Conservation (phyloP, 371 early-diverging fungal species). For the Umbelopsis sp. region DNA sequence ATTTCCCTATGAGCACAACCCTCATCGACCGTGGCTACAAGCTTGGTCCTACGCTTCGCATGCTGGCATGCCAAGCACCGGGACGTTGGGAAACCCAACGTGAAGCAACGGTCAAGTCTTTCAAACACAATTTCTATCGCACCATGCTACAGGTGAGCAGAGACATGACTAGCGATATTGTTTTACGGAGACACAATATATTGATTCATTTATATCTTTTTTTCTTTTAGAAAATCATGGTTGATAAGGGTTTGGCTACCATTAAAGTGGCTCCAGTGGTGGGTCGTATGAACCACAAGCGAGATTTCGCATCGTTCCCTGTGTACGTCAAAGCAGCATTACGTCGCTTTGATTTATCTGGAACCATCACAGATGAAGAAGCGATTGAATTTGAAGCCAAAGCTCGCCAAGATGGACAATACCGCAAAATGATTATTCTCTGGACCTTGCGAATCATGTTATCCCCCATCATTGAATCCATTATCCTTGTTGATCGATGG, state of each 20-base stretch:
- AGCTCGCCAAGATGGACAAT: constrained; percentile 34
- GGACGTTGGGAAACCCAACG: constrained; percentile 71
- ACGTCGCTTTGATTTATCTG: constrained; percentile 42
- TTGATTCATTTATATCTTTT: neutral
- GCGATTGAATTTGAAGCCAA: constrained; percentile 43
- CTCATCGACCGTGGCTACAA: constrained; percentile 31
- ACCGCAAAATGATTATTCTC: constrained; percentile 70
- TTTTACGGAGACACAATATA: neutral
- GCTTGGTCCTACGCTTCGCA: constrained; percentile 75
- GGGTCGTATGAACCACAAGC: constrained; percentile 65
- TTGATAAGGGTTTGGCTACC: constrained; percentile 56
- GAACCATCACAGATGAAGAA: constrained; percentile 48
- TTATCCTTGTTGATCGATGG: constrained; percentile 79
- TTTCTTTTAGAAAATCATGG: constrained; percentile 45
- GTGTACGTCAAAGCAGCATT: constrained; percentile 45
- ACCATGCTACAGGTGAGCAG: constrained; percentile 63
- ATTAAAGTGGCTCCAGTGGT: constrained; percentile 57
- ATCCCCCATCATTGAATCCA: constrained; percentile 76
- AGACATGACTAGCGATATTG: too few relatives aligned
- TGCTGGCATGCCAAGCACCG: constrained; percentile 85
- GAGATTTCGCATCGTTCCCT: constrained; percentile 41
- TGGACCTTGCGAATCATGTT: constrained; percentile 83
- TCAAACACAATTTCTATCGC: constrained; percentile 75
- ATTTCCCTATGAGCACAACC: constrained; percentile 65
- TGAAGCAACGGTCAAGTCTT: constrained; percentile 61